Conservation (phyloP, 140 eudicot species). For the Oenanthe javanica region DNA sequence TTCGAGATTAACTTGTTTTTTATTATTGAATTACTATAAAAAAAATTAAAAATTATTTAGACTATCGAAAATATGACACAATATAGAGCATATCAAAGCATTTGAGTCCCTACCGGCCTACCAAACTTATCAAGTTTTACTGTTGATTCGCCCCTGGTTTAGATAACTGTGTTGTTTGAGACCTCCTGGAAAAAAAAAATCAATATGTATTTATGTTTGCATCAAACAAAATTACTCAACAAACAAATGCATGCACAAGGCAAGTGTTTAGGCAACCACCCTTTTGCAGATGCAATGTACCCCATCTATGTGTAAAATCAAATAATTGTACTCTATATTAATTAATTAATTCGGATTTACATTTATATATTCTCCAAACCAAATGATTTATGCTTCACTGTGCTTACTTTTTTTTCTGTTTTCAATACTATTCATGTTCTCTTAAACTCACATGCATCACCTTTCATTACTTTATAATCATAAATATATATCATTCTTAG, state of each 20-base stretch:
- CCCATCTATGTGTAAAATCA: slow-evolving; percentile 16
- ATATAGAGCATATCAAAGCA: no score
- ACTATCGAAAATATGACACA: no score
- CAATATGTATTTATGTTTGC: background rate
- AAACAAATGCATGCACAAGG: slow-evolving; percentile 5
- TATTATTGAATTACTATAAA: no score
- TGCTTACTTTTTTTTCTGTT: background rate
- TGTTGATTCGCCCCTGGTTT: background rate
- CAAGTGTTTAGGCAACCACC: background rate
- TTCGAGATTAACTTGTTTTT: no score
- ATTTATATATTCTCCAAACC: background rate
- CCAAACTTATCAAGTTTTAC: background rate
- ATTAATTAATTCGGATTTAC: background rate
- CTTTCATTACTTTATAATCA: slow-evolving; percentile 4
- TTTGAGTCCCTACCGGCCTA: background rate
- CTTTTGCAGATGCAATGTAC: slow-evolving; percentile 20
- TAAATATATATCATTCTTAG: slow-evolving; percentile 3
- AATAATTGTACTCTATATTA: slow-evolving; percentile 11
- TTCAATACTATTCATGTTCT: slow-evolving; percentile 7
- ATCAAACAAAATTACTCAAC: background rate
- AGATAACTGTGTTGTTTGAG: background rate
- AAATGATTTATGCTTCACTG: slow-evolving; percentile 7
- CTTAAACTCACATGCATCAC: slow-evolving; percentile 27
- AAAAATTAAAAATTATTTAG: no score
- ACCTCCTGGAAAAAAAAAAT: background rate